Conservation (phyloP, 106 monocot genomes). For the Apostasia ramifera region DNA sequence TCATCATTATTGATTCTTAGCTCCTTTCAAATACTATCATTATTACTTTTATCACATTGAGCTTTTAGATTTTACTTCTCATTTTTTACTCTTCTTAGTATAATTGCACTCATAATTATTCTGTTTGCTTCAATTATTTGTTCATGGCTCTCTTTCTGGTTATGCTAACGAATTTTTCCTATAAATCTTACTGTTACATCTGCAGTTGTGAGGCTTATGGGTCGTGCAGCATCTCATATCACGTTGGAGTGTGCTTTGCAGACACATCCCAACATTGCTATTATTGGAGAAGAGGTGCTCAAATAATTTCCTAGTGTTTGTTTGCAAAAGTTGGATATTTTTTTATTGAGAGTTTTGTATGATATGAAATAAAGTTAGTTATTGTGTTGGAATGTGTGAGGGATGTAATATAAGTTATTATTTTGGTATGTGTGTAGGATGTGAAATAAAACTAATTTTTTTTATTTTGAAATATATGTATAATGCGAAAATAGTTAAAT, state of each 20-base stretch:
- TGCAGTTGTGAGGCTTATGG: slow-evolving; percentile 98
- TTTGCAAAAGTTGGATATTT: background rate
- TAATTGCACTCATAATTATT: slow-evolving; percentile 1
- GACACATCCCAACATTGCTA: slow-evolving; percentile 89
- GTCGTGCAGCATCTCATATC: slow-evolving; percentile 99
- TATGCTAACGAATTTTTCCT: background rate
- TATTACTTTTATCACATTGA: too few species aligned
- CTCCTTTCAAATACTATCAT: too few species aligned
- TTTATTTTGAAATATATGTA: too few species aligned
- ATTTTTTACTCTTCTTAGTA: background rate
- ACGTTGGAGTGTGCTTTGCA: slow-evolving; percentile 97
- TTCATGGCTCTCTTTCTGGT: background rate
- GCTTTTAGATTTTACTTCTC: too few species aligned
- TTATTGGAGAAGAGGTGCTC: slow-evolving; percentile 97
- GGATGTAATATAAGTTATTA: too few species aligned
- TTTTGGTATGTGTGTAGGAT: too few species aligned
- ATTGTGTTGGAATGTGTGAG: too few species aligned
- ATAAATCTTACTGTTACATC: background rate
- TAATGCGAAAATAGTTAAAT: too few species aligned
- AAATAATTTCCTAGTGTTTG: slow-evolving; percentile 1
- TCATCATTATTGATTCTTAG: background rate
- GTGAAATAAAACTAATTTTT: too few species aligned
- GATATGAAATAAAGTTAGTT: too few species aligned
- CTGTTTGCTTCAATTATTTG: background rate
- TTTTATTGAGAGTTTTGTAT: too few species aligned